Evolutionary conservation across 495 filamentous ascomycete species (phyloP), one percentile per base, ranked within the genome.

Genomic region (Evansstolkia leycettana): DNA sequence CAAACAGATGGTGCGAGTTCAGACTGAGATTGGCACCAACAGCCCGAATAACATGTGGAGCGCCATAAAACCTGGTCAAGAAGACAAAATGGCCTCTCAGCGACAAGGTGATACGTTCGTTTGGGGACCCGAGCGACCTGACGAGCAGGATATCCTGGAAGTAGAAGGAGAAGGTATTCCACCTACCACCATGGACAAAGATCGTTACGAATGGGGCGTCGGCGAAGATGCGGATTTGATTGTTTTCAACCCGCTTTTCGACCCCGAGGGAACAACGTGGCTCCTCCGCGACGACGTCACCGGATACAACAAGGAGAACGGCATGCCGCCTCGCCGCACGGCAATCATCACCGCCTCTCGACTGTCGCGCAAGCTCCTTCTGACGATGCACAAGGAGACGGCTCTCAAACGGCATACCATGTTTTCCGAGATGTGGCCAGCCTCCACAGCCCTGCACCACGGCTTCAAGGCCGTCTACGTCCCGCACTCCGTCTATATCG

Each of bases 391-490:
- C 62, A 69, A 72, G 36, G 88, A 94, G 50, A 93, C 83, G 15
- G 72, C 72, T 2, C 69, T 82, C 46, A 68, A 78, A 35, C 83
- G 80, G 34, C 89, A 89, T 58, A 80, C 79, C 43, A 88, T 90
- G 60, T 96, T 94, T 62, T 82, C 84, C 0, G 90, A 98, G 55
- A 95, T 95, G 87, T 95, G 83, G 83, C 81, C 88, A 1, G 80
- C 80, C 12, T 84, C 82, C 0, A 70, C 76, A 3, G 82, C 88
- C 6, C 67, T 98, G 2, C 92, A 96, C 35, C 90, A 96, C 51
- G 90, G 90, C 8, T 76, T 84, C 65, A 98, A 98, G 60, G 90
- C 84, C 30, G 90, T 98, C 15, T 94, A 78, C 47, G 85, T 79
- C 9, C 90, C 90, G 1, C 90, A 98, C 50, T 85, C 89, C 0